phyloP scores from a whole-genome alignment of 192 early-diverging fungal genomes.

The Gigaspora rosea region DNA sequence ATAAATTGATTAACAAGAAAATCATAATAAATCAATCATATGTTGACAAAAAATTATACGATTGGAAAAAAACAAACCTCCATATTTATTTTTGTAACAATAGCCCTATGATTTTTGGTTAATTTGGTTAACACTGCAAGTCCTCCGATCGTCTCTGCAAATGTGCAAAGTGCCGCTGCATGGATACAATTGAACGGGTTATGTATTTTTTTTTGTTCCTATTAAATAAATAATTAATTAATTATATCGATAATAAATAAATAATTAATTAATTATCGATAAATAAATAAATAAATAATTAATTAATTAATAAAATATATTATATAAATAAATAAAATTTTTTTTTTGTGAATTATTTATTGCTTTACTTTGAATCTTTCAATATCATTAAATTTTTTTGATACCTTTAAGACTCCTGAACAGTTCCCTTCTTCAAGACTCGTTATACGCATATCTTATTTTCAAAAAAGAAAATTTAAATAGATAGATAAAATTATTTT shows the following conservation, averaged over 20 bases:
- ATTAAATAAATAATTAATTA: background rate
- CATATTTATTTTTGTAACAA: slow-evolving; percentile 49
- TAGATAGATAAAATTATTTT: background rate
- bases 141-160: slow-evolving; percentile 59
- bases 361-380: background rate
- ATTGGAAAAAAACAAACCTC: slow-evolving; percentile 35
- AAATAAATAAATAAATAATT: too few relatives aligned
- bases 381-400: background rate
- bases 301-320: too few relatives aligned
- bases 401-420: slow-evolving; percentile 56
- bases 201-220: slow-evolving; percentile 55
- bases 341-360: background rate
- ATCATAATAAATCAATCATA: background rate
- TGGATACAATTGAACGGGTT: slow-evolving; percentile 58
- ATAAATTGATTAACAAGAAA: background rate
- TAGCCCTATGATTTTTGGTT: slow-evolving; percentile 53
- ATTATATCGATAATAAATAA: too few relatives aligned
- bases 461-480: background rate
- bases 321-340: background rate
- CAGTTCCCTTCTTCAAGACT: slow-evolving; percentile 56
- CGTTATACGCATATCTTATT: slow-evolving; percentile 54
- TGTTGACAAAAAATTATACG: slow-evolving; percentile 21
- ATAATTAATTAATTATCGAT: too few relatives aligned
- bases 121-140: slow-evolving; percentile 52
- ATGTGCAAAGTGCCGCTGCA: slow-evolving; percentile 53